Evolutionary conservation across 2,329 filamentous ascomycete genomes (phyloP).

Genomic region (Stachybotrys elegans): DNA sequence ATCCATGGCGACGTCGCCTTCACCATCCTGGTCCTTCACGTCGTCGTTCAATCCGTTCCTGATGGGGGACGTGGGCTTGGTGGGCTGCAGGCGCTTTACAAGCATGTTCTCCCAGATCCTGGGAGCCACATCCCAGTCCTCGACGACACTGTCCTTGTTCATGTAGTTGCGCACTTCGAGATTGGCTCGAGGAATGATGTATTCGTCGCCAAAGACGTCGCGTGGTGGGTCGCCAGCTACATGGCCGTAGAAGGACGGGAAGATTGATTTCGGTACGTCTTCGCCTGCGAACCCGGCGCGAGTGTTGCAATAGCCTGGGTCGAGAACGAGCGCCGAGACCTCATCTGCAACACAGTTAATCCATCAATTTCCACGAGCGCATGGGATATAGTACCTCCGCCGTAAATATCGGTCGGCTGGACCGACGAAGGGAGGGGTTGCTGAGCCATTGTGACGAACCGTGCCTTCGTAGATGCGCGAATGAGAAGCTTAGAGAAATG

Average conservation of each 20-base stretch:
- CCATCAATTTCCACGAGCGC: too few species aligned
- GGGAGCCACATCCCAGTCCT: constrained; percentile 91
- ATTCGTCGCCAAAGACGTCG: constrained; percentile 84
- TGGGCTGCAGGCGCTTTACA: constrained; percentile 78
- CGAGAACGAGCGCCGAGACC: constrained; percentile 93
- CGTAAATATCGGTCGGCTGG: constrained; percentile 59
- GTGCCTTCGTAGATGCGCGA: background rate
- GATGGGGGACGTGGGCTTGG: constrained; percentile 61
- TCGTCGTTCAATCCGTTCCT: constrained; percentile 77
- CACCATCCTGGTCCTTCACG: constrained; percentile 52
- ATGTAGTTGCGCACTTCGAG: constrained; percentile 91
- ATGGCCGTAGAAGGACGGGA: constrained; percentile 83
- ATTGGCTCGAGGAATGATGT: constrained; percentile 68
- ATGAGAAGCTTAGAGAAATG: background rate
- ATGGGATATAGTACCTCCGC: constrained; percentile 42
- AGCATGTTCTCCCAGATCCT: constrained; percentile 92
- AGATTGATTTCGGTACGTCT: constrained; percentile 90
- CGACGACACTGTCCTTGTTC: constrained; percentile 80
- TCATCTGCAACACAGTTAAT: constrained; percentile 73
- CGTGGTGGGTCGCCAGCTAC: constrained; percentile 39
- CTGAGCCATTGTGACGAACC: constrained; percentile 41
- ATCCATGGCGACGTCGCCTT: constrained; percentile 59
- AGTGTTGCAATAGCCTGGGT: constrained; percentile 85
- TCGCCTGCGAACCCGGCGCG: constrained; percentile 97
- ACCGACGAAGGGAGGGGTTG: constrained; percentile 51